A percentile compares a stretch with the other conserved stretches of the same genome.
Evolutionary conservation across 1,284 basidiomycete genomes (phyloP).

Genomic region (Macrocybe sp.): DNA sequence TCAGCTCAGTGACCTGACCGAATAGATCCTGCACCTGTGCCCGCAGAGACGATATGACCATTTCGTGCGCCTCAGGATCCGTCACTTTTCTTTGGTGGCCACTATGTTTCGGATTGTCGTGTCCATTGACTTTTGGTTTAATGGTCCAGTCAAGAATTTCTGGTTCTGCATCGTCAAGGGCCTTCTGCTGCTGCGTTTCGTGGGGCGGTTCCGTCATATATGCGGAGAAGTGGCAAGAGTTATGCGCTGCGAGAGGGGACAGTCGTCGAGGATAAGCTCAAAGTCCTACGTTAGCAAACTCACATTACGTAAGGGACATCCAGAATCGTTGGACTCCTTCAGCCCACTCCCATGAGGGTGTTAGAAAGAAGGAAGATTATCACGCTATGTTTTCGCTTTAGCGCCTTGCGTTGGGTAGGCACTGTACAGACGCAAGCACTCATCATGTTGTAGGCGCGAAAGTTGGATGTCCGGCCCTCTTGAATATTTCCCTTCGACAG

Average conservation of each 20-base stretch:
- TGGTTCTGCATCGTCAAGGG: background rate
- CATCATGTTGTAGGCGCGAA: too few species aligned
- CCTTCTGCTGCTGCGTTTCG: background rate
- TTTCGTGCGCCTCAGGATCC: conserved; percentile 59
- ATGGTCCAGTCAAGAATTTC: background rate
- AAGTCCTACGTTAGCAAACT: background rate
- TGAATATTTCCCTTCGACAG: too few species aligned
- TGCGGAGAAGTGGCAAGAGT: background rate
- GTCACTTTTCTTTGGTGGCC: conserved; percentile 14
- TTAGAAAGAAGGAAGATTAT: too few species aligned
- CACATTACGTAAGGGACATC: background rate
- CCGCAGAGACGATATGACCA: conserved; percentile 76
- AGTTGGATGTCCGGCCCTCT: too few species aligned
- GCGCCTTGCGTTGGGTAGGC: too few species aligned
- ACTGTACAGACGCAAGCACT: too few species aligned
- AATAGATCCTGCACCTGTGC: conserved; percentile 82
- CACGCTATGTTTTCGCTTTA: too few species aligned
- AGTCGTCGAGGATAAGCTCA: background rate
- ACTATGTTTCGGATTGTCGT: background rate
- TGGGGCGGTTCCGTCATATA: background rate
- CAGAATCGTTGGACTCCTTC: too few species aligned
- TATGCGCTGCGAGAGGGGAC: background rate
- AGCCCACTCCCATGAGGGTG: too few species aligned
- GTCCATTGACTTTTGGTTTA: conserved; percentile 11
- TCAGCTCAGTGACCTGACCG: conserved; percentile 87